Base-by-base conservation (phyloP, 805 yeast genomes). In the Saccharomycodes ludwigii region DNA sequence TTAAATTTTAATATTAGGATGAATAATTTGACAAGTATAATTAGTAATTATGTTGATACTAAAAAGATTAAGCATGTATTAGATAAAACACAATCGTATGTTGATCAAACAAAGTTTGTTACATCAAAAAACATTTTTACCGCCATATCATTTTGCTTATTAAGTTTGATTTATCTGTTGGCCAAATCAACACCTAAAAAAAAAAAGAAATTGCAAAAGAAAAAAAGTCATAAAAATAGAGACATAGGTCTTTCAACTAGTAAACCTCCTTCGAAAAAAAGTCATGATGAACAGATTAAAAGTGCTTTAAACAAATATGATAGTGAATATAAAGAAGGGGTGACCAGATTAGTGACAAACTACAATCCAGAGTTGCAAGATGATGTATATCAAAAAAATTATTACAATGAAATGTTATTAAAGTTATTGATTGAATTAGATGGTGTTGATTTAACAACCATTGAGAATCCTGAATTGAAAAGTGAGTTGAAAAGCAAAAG, bases 371-470 rank as follows among this genome's bases (percentile, higher is more conserved):
- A 24, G 12, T 40, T 47, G 17, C 57, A 52, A 22, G 44, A 52
- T 25, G 35, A 44, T 12, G 40, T 39, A 7, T 76, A 71, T 49
- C 66, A 68, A 45, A 65, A 61, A 42, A 65, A 68, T 32, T 79
- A 63, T 48, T 73, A 62, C 49, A 77, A 74, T 43, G 93, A 80
- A 50, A 67, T 68, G 64, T 54, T 80, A 26, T 58, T 80, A 50
- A 77, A 78, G 47, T 63, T 76, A 39, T 52, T 79, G 41, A 65
- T 80, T 63, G 70, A 65, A 38, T 58, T 81, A 33, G 93, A 81
- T 44, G 74, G 69, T 3, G 61, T 81, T 21, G 79, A 76, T 38
- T 42, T 58, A 10, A 34, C 44, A 4, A 50, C 39, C 14, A 20
- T 52, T 4, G 60, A 59, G 7, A 63, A 62, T 18, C 62, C 57